Percentiles rank a stretch among this genome's conserved stretches.
Conservation (phyloP, 495 filamentous ascomycete species). For the Haplographium delicatum region DNA sequence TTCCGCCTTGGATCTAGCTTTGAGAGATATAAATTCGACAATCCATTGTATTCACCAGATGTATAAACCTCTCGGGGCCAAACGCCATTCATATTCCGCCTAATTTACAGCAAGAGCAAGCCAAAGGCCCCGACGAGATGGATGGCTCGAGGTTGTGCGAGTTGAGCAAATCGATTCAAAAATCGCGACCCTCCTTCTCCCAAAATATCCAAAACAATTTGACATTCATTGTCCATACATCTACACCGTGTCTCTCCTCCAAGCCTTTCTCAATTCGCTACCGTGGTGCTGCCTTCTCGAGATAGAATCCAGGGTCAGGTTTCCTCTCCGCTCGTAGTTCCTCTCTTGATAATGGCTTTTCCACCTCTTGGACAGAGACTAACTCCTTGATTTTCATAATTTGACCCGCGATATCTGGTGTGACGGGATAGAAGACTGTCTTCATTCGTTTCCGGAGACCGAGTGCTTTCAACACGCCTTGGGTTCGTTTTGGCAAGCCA, state of each 20-base stretch:
- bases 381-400: conserved; percentile 98
- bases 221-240: neutral
- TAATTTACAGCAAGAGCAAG: neutral
- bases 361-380: conserved; percentile 80
- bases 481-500: conserved; percentile 77
- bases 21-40: too few relatives aligned
- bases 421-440: conserved; percentile 89
- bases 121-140: too few relatives aligned
- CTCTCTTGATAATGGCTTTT: conserved; percentile 57
- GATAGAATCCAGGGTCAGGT: conserved; percentile 78
- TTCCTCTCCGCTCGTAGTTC: conserved; percentile 70
- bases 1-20: too few relatives aligned
- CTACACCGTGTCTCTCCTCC: neutral
- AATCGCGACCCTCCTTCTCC: too few relatives aligned
- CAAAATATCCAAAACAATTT: neutral
- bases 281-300: conserved; percentile 59
- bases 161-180: too few relatives aligned
- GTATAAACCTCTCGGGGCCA: too few relatives aligned
- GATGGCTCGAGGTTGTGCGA: too few relatives aligned
- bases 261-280: conserved; percentile 4
- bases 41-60: conserved; percentile 1
- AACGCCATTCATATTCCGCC: neutral
- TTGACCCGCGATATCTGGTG: conserved; percentile 79
- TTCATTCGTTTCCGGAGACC: conserved; percentile 82
- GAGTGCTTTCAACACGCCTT: conserved; percentile 80